Percentiles rank a stretch among this genome's conserved stretches.
These are phyloP conservation scores for Digitaria exilis DNA, from an alignment of 202 grass and related monocot genomes.

Conservation along the genomic window DNA sequence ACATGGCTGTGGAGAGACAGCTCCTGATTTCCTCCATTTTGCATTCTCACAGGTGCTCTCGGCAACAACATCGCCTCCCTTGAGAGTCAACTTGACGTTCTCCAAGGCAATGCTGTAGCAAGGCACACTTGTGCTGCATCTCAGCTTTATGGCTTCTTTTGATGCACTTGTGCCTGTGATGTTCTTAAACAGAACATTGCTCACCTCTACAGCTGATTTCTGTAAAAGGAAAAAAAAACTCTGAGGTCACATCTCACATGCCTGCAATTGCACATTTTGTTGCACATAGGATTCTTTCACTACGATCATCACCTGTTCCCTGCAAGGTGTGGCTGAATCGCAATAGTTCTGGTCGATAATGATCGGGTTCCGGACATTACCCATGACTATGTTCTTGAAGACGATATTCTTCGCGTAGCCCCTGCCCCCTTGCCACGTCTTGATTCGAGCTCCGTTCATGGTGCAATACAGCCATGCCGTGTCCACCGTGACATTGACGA, in stretches of 20 bases:
- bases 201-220: conserved; percentile 57
- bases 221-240: conserved; percentile 10
- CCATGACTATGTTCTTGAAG: conserved; percentile 60
- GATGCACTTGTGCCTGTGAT: conserved; percentile 57
- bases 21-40: conserved; percentile 1
- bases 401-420: conserved; percentile 53
- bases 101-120: conserved; percentile 49
- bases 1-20: conserved; percentile 12
- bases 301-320: conserved; percentile 26
- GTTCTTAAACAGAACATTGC: conserved; percentile 50
- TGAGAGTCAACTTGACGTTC: conserved; percentile 42
- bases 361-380: conserved; percentile 55
- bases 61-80: not conserved
- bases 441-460: conserved; percentile 51
- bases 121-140: conserved; percentile 37
- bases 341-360: conserved; percentile 70
- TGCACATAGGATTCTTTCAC: not conserved
- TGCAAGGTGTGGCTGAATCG: conserved; percentile 40
- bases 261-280: not conserved
- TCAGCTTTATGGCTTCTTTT: conserved; percentile 47
- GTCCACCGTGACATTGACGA: conserved; percentile 44
- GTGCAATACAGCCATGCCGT: conserved; percentile 33
- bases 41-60: conserved; percentile 20
- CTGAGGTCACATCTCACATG: not conserved
- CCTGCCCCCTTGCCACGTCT: conserved; percentile 54